Percentiles rank a stretch among this genome's conserved stretches.
Evolutionary conservation across 2,329 filamentous ascomycete genomes (phyloP).

Genomic region (Didymella pomorum): DNA sequence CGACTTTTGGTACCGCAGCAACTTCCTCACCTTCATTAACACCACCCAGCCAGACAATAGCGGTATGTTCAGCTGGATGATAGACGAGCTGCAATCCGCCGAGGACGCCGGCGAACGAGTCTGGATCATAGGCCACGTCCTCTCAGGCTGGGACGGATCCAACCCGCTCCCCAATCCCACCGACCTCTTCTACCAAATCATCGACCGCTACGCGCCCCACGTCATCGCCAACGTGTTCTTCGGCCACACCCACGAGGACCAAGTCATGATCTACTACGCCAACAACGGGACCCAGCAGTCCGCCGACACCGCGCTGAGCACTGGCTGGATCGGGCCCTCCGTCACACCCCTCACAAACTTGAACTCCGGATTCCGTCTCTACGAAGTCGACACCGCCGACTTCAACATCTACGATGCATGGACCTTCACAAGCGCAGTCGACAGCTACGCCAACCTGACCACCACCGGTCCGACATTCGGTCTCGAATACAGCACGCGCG

Average conservation of each 20-base stretch:
- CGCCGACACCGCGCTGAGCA: slow-evolving; percentile 1
- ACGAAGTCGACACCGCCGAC: slow-evolving; percentile 13
- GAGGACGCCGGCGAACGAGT: slow-evolving; percentile 11
- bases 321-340: slow-evolving; percentile 9
- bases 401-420: slow-evolving; percentile 15
- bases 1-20: slow-evolving; percentile 15
- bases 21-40: slow-evolving; percentile 16
- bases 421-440: slow-evolving; percentile 5
- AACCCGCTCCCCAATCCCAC: slow-evolving; percentile 10
- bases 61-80: slow-evolving; percentile 12
- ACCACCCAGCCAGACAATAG: slow-evolving; percentile 12
- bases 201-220: slow-evolving; percentile 13
- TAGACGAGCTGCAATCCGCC: slow-evolving; percentile 8
- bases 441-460: slow-evolving; percentile 6
- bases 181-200: slow-evolving; percentile 13
- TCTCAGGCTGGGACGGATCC: slow-evolving; percentile 11
- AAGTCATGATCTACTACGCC: slow-evolving; percentile 11
- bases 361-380: slow-evolving; percentile 10
- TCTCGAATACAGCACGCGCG: slow-evolving; percentile 10
- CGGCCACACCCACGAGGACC: slow-evolving; percentile 14
- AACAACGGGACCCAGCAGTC: slow-evolving; percentile 11
- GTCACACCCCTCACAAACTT: slow-evolving; percentile 8
- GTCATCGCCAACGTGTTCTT: slow-evolving; percentile 10
- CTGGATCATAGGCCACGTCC: slow-evolving; percentile 10
- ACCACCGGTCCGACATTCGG: slow-evolving; percentile 6